Percentiles rank a stretch among this genome's conserved stretches.
Conservation (phyloP, 257 asterid species). For the Nicotiana noctiflora region DNA sequence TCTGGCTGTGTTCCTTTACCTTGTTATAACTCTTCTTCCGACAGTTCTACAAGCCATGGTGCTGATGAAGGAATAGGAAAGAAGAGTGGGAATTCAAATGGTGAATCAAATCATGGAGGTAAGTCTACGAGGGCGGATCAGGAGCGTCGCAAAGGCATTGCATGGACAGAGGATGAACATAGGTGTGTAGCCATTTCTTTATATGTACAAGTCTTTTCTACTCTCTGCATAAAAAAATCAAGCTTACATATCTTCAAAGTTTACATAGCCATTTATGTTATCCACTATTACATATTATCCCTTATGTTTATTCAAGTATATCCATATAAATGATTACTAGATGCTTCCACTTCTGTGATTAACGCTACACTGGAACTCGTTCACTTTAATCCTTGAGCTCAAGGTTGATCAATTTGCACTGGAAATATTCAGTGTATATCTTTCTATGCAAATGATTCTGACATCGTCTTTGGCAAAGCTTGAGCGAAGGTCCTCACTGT, state of each 20-base stretch:
- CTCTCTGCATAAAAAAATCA: background rate
- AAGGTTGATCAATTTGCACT: background rate
- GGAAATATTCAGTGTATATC: background rate
- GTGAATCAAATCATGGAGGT: constrained; percentile 51
- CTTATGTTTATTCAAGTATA: background rate
- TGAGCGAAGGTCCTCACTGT: background rate
- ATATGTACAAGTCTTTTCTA: background rate
- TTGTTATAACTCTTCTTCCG: constrained; percentile 49
- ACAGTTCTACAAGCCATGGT: constrained; percentile 44
- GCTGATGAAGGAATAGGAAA: constrained; percentile 48
- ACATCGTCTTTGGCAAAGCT: background rate
- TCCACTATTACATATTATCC: background rate
- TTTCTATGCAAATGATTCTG: background rate
- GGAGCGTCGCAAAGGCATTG: constrained; percentile 92
- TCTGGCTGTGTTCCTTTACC: constrained; percentile 73
- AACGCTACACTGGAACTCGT: background rate
- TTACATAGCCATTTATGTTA: background rate
- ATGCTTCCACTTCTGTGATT: background rate
- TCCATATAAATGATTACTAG: background rate
- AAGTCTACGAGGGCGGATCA: constrained; percentile 63
- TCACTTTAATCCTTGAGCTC: background rate
- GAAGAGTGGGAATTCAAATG: constrained; percentile 40
- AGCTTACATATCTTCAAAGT: background rate
- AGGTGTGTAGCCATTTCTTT: constrained; percentile 35
- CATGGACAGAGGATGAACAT: constrained; percentile 99